phyloP scores from a whole-genome alignment of 2,329 filamentous ascomycete genomes.

The Colletotrichum magnum region DNA sequence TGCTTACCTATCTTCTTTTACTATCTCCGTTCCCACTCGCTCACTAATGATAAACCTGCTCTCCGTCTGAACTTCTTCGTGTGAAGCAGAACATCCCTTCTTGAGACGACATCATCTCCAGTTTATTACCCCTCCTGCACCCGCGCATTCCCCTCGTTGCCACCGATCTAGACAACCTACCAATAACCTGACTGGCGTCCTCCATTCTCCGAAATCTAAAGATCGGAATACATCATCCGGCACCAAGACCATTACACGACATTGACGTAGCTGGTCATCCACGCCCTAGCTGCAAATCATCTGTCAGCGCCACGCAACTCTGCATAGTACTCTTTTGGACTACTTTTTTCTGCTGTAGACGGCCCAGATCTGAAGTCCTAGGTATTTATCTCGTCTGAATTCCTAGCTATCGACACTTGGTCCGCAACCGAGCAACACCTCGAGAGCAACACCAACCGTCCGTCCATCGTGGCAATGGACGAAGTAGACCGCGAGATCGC shows the following conservation, averaged over 20 bases:
- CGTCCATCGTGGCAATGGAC: constrained; percentile 59
- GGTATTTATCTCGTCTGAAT: constrained; percentile 7
- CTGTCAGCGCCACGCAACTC: constrained; percentile 20
- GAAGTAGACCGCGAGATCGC: constrained; percentile 68
- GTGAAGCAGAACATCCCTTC: not conserved
- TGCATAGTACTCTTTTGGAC: constrained; percentile 11
- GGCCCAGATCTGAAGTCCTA: not conserved
- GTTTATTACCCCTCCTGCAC: constrained; percentile 33
- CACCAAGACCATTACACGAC: constrained; percentile 12
- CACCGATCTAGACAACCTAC: constrained; percentile 28
- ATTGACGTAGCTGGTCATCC: constrained; percentile 29
- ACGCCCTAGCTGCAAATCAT: constrained; percentile 22
- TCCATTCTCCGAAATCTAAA: constrained; percentile 2
- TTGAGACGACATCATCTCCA: constrained; percentile 36
- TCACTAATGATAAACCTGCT: constrained; percentile 24
- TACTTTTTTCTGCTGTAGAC: not conserved
- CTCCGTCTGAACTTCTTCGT: constrained; percentile 10
- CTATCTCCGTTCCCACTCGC: constrained; percentile 9
- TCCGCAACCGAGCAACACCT: not conserved
- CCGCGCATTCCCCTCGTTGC: constrained; percentile 10
- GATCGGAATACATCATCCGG: constrained; percentile 2
- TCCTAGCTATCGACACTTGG: not conserved
- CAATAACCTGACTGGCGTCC: constrained; percentile 27
- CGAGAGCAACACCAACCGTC: not conserved
- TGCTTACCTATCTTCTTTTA: constrained; percentile 26